Conservation (phyloP, 2,329 filamentous ascomycete species). For the Aquanectria penicillioides region DNA sequence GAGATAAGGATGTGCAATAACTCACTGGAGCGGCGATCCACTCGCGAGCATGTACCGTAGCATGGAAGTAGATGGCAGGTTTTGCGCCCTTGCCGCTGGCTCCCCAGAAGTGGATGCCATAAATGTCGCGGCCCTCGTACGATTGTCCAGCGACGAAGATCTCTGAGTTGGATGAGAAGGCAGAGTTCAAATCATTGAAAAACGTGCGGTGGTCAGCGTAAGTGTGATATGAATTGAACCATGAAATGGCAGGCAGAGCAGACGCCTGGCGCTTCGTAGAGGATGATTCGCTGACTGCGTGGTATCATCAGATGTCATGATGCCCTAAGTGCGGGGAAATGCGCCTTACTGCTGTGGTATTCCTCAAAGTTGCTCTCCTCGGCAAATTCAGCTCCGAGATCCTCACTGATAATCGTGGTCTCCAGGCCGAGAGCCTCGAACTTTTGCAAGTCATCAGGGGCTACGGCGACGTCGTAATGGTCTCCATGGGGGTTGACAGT, state of each 20-base stretch:
- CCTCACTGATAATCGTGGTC: slow-evolving; percentile 29
- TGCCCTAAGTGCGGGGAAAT: too few relatives aligned
- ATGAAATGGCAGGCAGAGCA: slow-evolving; percentile 39
- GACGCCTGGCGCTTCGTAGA: not conserved
- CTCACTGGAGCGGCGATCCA: slow-evolving; percentile 61
- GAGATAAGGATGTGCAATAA: not conserved
- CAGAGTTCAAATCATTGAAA: slow-evolving; percentile 54
- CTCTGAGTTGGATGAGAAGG: slow-evolving; percentile 56
- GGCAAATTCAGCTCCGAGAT: slow-evolving; percentile 37
- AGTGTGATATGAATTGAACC: slow-evolving; percentile 64
- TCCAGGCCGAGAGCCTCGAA: slow-evolving; percentile 37
- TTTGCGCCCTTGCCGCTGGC: slow-evolving; percentile 53
- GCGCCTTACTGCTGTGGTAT: slow-evolving; percentile 23
- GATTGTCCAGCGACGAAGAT: slow-evolving; percentile 60
- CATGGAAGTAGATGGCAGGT: slow-evolving; percentile 64
- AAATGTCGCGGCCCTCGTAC: slow-evolving; percentile 62
- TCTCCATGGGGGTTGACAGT: slow-evolving; percentile 29
- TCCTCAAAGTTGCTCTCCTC: slow-evolving; percentile 30
- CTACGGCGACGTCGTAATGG: slow-evolving; percentile 39
- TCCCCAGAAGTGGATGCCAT: slow-evolving; percentile 68
- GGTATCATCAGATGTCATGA: not conserved
- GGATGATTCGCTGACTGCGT: not conserved
- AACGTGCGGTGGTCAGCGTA: slow-evolving; percentile 62
- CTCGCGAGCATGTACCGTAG: slow-evolving; percentile 67
- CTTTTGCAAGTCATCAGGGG: slow-evolving; percentile 30